phyloP scores from a whole-genome alignment of 169 alveolate species.

The Eimeria tenella region DNA sequence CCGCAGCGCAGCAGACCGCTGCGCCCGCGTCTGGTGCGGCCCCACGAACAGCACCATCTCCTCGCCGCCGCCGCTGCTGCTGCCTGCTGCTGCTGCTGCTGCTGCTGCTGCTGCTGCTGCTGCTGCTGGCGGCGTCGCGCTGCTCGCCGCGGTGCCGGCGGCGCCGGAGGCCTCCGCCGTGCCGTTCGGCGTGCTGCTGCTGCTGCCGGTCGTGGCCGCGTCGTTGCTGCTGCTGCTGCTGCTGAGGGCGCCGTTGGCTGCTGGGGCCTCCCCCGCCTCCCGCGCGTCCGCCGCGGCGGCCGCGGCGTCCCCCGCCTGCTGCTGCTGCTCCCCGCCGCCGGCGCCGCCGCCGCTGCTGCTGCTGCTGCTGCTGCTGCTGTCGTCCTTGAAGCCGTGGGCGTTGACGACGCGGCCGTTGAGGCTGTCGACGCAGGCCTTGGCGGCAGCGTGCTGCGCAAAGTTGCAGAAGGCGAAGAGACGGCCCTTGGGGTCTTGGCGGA shows the following conservation, averaged over 20 bases:
- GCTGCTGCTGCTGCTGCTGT: constrained; percentile 15
- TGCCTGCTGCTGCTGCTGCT: constrained; percentile 27
- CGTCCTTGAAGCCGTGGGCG: constrained; percentile 69
- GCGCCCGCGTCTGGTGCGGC: constrained; percentile 93
- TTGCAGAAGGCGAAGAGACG: constrained; percentile 93
- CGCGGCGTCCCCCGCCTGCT: no score
- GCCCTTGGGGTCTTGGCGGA: constrained; percentile 91
- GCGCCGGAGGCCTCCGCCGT: constrained; percentile 20
- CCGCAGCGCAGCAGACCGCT: constrained; percentile 91
- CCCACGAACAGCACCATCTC: constrained; percentile 88
- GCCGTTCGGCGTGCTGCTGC: background rate
- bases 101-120: constrained; percentile 64
- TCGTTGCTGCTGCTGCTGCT: no score
- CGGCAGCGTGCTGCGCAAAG: constrained; percentile 90
- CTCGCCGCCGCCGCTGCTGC: constrained; percentile 83
- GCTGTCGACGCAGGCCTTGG: constrained; percentile 92
- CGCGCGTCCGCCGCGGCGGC: no score
- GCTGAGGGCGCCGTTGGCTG: background rate
- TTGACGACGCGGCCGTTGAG: constrained; percentile 89
- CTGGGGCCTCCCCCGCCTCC: no score
- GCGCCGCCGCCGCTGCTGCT: constrained; percentile 17
- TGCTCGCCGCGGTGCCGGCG: constrained; percentile 17
- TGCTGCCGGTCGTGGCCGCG: background rate
- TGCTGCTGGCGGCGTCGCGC: constrained; percentile 6
- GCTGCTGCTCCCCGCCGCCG: background rate